Evolutionary conservation across 805 yeast genomes (phyloP), one percentile per base, ranked within the genome.

Genomic region (Candida xiaguanensis): DNA sequence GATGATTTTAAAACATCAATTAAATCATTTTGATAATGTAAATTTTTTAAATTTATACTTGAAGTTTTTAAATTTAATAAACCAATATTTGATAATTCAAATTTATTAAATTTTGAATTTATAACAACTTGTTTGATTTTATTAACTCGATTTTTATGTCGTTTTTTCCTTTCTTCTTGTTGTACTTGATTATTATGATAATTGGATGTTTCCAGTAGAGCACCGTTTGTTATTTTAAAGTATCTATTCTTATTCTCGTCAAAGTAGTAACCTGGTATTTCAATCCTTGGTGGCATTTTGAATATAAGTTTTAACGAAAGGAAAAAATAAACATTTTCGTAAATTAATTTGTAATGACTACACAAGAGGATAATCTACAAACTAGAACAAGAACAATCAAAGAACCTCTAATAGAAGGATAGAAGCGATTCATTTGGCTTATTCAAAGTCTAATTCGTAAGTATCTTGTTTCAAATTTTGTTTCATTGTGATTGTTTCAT

Each of bases 161-260:
- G 16, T 18, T 28, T 18, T 12, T 3, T 23, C 32, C 70, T 46
- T 31, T 50, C 44, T 29, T 52, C 44, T 11, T 50, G 46, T 35
- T 53, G 58, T 9, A 63, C 50, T 1, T 51, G 18, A 31, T 54
- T 63, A 43, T 63, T 64, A 38, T 61, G 61, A 42, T 65, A 44
- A 18, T 30, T 35, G 4, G 44, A 49, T 11, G 31, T 20, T 2
- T 16, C 14, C 12, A 26, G 26, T 11, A 29, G n/a, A 7, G 44
- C 56, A 1, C 70, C 71, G 33, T 65, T 64, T 8, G 52, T 46
- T 16, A 65, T 55, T 37, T 57, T 56, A 51, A 65, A 65, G 46
- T 63, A 65, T 34, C 52, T 47, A 6, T 49, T 51, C 36, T 47
- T 53, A 29, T 41, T 49, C 22, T 40, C 48, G 37, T 65, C 71